Evolutionary conservation across 2,329 filamentous ascomycete species (phyloP), one percentile per base, ranked within the genome.

Genomic region (Fusarium citri): DNA sequence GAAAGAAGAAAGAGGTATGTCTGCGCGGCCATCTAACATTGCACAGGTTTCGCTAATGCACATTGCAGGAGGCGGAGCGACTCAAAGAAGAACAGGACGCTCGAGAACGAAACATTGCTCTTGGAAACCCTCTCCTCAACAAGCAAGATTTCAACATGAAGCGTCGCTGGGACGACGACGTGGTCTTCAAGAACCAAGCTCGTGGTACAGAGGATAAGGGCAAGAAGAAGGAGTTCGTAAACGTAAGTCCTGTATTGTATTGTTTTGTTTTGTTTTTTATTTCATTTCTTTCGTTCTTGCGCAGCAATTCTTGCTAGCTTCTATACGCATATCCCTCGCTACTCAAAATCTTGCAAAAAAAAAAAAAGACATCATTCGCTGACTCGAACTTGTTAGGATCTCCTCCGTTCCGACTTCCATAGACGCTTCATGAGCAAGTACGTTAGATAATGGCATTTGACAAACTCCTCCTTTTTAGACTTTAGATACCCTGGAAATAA

Each of bases 141-240:
- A 92, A 93, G 78, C 82, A 88, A 22, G 94, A 97, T 74, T 98
- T 97, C 79, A 94, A 91, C 62, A 91, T 98, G 76, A 98, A 97
- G 86, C 85, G 93, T 72, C 85, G 94, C 74, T 99, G 96, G 96
- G 96, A 99, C 74, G 96, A 99, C 76, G 96, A 99, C 78, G 96
- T 99, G 15, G 94, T 99, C 5, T 99, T 99, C 83, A 98, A 97
- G 85, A 99, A 99, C 80, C 96, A 99, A 83, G 96, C 95, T 34
- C 88, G 96, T 63, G 96, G 95, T 11, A 97, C 94, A 1, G 95
- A 98, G 77, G 94, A 98, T 68, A 94, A 91, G 84, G 90, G 91
- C 68, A 89, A 94, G 84, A 89, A 87, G 81, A 97, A 95, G 84
- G 94, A 97, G 81, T 99, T 99, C 82, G 94, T 99, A 80, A 99